Evolutionary conservation across 768 basidiomycete species (phyloP), one percentile per base, ranked within the genome.

Genomic region (Russula ochroleuca): DNA sequence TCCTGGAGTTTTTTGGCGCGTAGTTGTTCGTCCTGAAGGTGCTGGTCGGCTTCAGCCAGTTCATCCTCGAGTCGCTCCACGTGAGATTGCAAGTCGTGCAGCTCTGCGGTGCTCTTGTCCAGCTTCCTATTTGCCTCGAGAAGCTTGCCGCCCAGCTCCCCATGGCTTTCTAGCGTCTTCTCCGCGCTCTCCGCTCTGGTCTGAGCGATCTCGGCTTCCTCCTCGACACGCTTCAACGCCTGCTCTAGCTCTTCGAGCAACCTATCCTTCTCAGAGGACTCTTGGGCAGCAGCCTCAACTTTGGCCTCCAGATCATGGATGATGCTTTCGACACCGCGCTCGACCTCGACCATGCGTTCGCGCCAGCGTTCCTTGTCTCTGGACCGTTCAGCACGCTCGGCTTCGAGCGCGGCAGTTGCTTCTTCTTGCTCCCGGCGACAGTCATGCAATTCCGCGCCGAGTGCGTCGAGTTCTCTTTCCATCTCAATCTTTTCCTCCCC

Each of bases 351-450:
- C 83, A 92, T 88, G 50, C 87, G 79, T 56, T 81, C 83, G 68
- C 82, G 83, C 85, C 86, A 92, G 49, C 83, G 75, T 33, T 85
- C 83, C 65, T 86, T 87, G 70, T 91, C 88, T 56, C 78, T 78
- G 14, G 79, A 74, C n/a, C 89, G 78, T 53, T 82, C 87, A 23
- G 73, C 75, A 60, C 72, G 80, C 72, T 90, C 88, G 43, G 73
- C 76, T 53, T 82, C 79, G 1, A 90, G 73, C 15, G 77, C 82
- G 15, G 69, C 71, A 51, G 75, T 72, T 35, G 73, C 76, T n/a
- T 78, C 79, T 5, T 75, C 73, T 65, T 77, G 72, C 60, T 76
- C 75, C 33, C 67, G 69, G 35, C 68, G 67, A 60, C 72, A 68
- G 49, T 69, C 70, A 51, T 80, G 77, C 10, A 83, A 72, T 67